Evolutionary conservation across 2,329 filamentous ascomycete genomes (phyloP).

Genomic region (Aspergillus sp.): DNA sequence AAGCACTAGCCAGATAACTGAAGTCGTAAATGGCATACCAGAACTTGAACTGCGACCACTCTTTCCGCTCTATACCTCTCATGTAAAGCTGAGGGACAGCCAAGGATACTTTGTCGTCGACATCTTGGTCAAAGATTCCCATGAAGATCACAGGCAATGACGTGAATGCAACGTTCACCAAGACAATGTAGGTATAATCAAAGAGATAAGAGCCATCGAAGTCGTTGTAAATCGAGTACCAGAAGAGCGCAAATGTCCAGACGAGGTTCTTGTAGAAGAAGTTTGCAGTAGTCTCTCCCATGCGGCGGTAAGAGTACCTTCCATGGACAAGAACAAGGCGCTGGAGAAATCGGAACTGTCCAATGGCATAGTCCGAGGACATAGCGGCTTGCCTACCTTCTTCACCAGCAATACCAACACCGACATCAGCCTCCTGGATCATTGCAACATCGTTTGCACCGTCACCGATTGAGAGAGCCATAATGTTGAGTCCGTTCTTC

Average conservation of each 20-base stretch:
- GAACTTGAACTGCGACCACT: constrained; percentile 96
- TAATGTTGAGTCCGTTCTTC: constrained; percentile 88
- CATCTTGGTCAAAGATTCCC: constrained; percentile 95
- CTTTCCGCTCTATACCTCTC: constrained; percentile 87
- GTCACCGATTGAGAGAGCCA: constrained; percentile 90
- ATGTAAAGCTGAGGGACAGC: constrained; percentile 94
- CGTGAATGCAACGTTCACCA: constrained; percentile 96
- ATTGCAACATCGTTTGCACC: constrained; percentile 96
- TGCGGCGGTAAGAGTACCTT: constrained; percentile 89
- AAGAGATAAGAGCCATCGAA: constrained; percentile 97
- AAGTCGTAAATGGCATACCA: constrained; percentile 60
- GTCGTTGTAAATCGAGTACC: constrained; percentile 93
- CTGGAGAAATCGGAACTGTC: constrained; percentile 85
- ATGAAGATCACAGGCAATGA: constrained; percentile 92
- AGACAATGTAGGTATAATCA: constrained; percentile 94
- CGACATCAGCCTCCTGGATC: constrained; percentile 97
- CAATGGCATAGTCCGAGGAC: constrained; percentile 94
- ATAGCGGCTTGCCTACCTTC: constrained; percentile 91
- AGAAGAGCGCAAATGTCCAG: constrained; percentile 95
- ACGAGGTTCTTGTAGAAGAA: constrained; percentile 99
- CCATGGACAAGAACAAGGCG: constrained; percentile 84
- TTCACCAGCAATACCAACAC: constrained; percentile 88
- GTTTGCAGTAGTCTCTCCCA: constrained; percentile 92
- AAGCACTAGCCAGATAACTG: constrained; percentile 17
- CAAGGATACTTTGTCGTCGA: constrained; percentile 87